These are phyloP conservation scores for Penicillium cataractarum DNA, from an alignment of 495 filamentous ascomycete genomes.

Conservation along the genomic window DNA sequence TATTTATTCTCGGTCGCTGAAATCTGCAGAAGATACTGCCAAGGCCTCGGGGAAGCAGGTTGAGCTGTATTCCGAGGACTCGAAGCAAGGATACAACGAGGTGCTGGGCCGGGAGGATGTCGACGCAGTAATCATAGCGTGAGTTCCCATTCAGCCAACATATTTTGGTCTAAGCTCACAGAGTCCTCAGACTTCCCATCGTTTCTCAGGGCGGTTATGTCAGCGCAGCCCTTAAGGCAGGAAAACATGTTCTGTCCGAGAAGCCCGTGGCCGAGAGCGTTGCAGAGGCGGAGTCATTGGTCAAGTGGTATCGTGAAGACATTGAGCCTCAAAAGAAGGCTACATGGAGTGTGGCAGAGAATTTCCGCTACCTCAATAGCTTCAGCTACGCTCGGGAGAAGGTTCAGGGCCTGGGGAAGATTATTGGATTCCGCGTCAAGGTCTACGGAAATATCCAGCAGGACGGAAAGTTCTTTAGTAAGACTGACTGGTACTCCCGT, in stretches of 20 bases:
- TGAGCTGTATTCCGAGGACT: constrained; percentile 59
- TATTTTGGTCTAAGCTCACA: not conserved
- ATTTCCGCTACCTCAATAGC: constrained; percentile 63
- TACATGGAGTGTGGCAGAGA: constrained; percentile 65
- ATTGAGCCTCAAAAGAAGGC: constrained; percentile 4
- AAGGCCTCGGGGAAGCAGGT: constrained; percentile 18
- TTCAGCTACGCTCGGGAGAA: constrained; percentile 54
- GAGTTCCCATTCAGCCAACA: not conserved
- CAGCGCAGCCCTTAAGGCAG: constrained; percentile 53
- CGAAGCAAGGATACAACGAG: constrained; percentile 52
- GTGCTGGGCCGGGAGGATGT: constrained; percentile 63
- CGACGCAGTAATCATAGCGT: constrained; percentile 63
- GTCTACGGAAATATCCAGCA: constrained; percentile 52
- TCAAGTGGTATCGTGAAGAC: constrained; percentile 55
- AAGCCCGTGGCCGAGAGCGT: constrained; percentile 70
- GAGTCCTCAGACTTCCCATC: constrained; percentile 17
- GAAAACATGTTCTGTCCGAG: constrained; percentile 74
- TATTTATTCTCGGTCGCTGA: constrained; percentile 6
- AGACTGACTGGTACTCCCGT: too few species aligned
- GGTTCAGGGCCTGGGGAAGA: constrained; percentile 56
- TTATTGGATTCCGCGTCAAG: constrained; percentile 61
- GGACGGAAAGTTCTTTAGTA: constrained; percentile 31
- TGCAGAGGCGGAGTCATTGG: constrained; percentile 54
- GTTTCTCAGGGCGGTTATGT: constrained; percentile 19
- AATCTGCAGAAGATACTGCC: constrained; percentile 5